phyloP scores from a whole-genome alignment of 2,329 filamentous ascomycete species.

The Microsporum canis region DNA sequence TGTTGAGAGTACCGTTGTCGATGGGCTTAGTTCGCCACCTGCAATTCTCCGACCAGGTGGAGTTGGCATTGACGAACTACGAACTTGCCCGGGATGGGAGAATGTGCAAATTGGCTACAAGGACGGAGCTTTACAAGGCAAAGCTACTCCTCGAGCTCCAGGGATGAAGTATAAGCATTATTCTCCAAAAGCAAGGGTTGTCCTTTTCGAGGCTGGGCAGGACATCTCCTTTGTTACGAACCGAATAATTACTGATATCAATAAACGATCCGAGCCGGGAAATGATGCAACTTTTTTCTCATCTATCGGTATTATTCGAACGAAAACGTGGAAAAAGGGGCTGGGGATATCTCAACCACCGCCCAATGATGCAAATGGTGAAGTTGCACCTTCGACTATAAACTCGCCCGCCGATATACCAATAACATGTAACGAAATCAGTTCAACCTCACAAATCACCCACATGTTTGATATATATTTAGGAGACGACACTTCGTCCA shows the following conservation, averaged over 20 bases:
- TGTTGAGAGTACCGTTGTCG: slow-evolving; percentile 93
- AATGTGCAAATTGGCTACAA: slow-evolving; percentile 65
- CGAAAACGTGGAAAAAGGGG: slow-evolving; percentile 24
- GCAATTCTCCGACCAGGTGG: slow-evolving; percentile 78
- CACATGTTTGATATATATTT: slow-evolving; percentile 58
- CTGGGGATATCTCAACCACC: background rate
- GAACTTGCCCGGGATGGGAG: slow-evolving; percentile 68
- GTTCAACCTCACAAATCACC: slow-evolving; percentile 11
- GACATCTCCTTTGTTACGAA: slow-evolving; percentile 19
- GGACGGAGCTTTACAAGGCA: slow-evolving; percentile 57
- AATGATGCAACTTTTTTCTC: slow-evolving; percentile 5
- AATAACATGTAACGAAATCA: background rate
- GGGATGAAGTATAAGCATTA: slow-evolving; percentile 99
- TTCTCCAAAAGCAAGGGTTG: slow-evolving; percentile 74
- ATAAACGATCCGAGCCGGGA: slow-evolving; percentile 27
- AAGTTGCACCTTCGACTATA: background rate
- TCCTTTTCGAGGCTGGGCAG: slow-evolving; percentile 60
- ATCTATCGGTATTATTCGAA: slow-evolving; percentile 21
- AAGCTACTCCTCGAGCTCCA: slow-evolving; percentile 63
- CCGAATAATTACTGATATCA: slow-evolving; percentile 26
- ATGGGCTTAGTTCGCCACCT: slow-evolving; percentile 72
- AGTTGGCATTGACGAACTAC: slow-evolving; percentile 68
- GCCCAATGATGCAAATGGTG: background rate
- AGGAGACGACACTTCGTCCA: slow-evolving; percentile 56
- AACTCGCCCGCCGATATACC: background rate